Evolutionary conservation across 2,329 filamentous ascomycete species (phyloP).

Genomic region (Cordyceps fumosorosea): DNA sequence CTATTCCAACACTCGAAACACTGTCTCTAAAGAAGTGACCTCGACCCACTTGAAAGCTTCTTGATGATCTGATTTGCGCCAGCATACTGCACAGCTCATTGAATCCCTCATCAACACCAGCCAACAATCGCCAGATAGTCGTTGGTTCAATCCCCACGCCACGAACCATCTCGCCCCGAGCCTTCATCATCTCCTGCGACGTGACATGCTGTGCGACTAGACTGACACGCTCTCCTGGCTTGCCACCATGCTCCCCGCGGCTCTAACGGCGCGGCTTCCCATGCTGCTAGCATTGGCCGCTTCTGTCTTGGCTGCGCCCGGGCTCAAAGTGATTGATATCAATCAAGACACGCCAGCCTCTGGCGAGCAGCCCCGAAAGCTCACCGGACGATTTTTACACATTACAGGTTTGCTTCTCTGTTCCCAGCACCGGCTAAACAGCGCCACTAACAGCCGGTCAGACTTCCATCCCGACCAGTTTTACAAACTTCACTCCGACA

Average conservation of each 20-base stretch:
- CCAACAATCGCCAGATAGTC: not conserved
- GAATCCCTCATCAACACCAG: not conserved
- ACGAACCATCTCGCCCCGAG: not conserved
- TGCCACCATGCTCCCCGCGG: not conserved
- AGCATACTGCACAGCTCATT: not conserved
- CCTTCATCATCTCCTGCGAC: not conserved
- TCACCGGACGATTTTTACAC: constrained; percentile 76
- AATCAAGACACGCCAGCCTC: not conserved
- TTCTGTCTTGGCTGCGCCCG: not conserved
- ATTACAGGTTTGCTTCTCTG: constrained; percentile 62
- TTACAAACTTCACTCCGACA: constrained; percentile 74
- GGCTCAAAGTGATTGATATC: not conserved
- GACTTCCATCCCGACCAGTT: constrained; percentile 89
- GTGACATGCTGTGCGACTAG: constrained; percentile 10
- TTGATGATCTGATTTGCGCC: constrained; percentile 6
- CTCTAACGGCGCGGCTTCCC: not conserved
- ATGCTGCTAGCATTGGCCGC: constrained; percentile 5
- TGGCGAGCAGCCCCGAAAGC: constrained; percentile 26
- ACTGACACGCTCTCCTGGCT: not conserved
- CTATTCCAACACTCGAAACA: not conserved
- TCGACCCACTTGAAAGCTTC: constrained; percentile 8
- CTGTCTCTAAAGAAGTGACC: not conserved
- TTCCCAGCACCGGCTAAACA: not conserved
- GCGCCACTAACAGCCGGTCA: constrained; percentile 29
- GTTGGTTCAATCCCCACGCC: not conserved